These are phyloP conservation scores for Coemansia sp. DNA, from an alignment of 192 early-diverging fungal genomes.

Conservation along the genomic window DNA sequence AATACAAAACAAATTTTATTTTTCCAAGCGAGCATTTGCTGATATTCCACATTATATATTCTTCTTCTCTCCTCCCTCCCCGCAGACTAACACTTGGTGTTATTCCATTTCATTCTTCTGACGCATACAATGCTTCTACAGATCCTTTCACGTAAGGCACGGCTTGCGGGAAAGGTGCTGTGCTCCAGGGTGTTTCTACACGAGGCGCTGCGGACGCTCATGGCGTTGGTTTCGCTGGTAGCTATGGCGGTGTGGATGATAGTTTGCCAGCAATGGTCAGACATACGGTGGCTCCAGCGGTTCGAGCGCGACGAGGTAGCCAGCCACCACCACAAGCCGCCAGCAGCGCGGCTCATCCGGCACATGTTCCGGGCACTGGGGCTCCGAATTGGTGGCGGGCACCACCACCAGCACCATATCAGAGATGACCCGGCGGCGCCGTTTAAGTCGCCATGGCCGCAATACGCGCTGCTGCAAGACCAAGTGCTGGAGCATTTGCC, in stretches of 20 bases:
- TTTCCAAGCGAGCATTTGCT: too few relatives aligned
- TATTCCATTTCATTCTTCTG: neutral
- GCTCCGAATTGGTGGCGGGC: neutral
- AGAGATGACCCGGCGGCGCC: neutral
- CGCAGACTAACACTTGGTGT: too few relatives aligned
- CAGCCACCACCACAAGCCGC: neutral
- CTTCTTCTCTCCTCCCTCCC: too few relatives aligned
- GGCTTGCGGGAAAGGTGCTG: neutral
- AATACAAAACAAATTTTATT: too few relatives aligned
- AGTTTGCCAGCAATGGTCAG: constrained; percentile 50
- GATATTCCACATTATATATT: too few relatives aligned
- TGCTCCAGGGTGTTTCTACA: constrained; percentile 7
- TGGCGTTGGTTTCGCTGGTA: constrained; percentile 15
- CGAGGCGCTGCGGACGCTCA: constrained; percentile 17
- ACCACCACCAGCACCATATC: neutral
- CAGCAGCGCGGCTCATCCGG: neutral
- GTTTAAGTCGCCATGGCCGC: neutral
- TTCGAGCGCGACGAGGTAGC: neutral
- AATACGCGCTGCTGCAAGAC: constrained; percentile 23
- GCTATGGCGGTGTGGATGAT: constrained; percentile 38
- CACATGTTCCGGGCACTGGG: neutral
- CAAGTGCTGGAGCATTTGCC: constrained; percentile 26
- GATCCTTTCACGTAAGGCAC: neutral
- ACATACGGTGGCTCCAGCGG: constrained; percentile 39
- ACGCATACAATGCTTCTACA: neutral